phyloP scores from a whole-genome alignment of 331 rosid species.

The Ulmus americana region DNA sequence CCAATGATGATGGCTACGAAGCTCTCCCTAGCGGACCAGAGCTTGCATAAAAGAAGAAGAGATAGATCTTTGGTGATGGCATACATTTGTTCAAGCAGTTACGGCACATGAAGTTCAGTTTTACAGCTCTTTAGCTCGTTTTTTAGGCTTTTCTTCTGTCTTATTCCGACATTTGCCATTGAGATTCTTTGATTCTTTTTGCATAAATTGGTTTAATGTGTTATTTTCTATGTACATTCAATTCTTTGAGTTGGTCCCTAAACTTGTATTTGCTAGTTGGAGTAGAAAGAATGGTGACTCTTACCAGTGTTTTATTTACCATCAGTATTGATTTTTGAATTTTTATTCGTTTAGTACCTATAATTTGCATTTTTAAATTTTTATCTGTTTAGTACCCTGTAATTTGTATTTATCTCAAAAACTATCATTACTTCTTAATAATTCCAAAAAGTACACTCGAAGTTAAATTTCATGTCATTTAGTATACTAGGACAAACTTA shows the following conservation, averaged over 20 bases:
- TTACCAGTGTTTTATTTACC: not conserved
- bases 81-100: not conserved
- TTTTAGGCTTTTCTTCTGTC: not conserved
- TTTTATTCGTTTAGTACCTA: too few species aligned
- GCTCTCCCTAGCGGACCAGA: slow-evolving; percentile 73
- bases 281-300: not conserved
- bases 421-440: too few species aligned
- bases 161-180: too few species aligned
- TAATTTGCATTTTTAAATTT: too few species aligned
- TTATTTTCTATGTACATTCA: not conserved
- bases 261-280: not conserved
- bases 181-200: slow-evolving; percentile 1
- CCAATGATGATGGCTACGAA: slow-evolving; percentile 46
- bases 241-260: not conserved
- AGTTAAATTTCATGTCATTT: too few species aligned
- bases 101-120: not conserved
- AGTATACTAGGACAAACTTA: too few species aligned
- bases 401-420: too few species aligned
- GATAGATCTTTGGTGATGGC: not conserved
- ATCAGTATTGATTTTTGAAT: not conserved
- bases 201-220: not conserved
- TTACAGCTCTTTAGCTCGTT: not conserved
- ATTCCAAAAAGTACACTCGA: too few species aligned
- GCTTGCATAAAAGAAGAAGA: slow-evolving; percentile 31
- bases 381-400: too few species aligned